Percentiles rank a stretch among this genome's conserved stretches.
Evolutionary conservation across 2,329 filamentous ascomycete species (phyloP).

Genomic region (Salinomyces thailandicus): DNA sequence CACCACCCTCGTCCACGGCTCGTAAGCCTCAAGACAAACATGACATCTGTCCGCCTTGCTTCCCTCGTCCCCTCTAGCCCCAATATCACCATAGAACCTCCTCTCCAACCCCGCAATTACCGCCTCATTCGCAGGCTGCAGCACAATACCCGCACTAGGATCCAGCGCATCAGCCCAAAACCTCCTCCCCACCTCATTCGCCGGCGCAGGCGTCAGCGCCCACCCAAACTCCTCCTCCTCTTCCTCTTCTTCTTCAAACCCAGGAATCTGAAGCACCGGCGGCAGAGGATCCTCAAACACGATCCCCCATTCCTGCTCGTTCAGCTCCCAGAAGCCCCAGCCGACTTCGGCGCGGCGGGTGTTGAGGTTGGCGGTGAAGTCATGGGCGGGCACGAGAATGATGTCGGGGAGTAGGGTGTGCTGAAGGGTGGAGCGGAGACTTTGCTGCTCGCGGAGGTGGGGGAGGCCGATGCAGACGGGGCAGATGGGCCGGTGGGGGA

Average conservation of each 20-base stretch:
- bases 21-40: slow-evolving; percentile 11
- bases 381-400: slow-evolving; percentile 3
- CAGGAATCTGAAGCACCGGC: too few relatives aligned
- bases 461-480: slow-evolving; percentile 19
- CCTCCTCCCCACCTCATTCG: slow-evolving; percentile 12
- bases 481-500: slow-evolving; percentile 14
- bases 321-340: slow-evolving; percentile 16
- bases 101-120: slow-evolving; percentile 13
- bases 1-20: slow-evolving; percentile 6
- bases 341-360: slow-evolving; percentile 6
- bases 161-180: slow-evolving; percentile 17
- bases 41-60: slow-evolving; percentile 9
- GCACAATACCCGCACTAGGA: slow-evolving; percentile 9
- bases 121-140: slow-evolving; percentile 10
- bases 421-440: slow-evolving; percentile 10
- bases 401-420: slow-evolving; percentile 4
- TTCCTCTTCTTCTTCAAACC: slow-evolving; percentile 8
- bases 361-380: slow-evolving; percentile 11
- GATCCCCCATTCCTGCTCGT: slow-evolving; percentile 20
- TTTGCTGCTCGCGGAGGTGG: slow-evolving; percentile 14
- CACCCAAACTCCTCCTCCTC: slow-evolving; percentile 3
- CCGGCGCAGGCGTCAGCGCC: too few relatives aligned
- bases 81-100: slow-evolving; percentile 6
- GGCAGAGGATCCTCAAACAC: slow-evolving; percentile 17
- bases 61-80: slow-evolving; percentile 1